Percentiles rank a stretch among this genome's conserved stretches.
Evolutionary conservation across 148 eudicot species (phyloP).

Genomic region (Arbutus unedo): DNA sequence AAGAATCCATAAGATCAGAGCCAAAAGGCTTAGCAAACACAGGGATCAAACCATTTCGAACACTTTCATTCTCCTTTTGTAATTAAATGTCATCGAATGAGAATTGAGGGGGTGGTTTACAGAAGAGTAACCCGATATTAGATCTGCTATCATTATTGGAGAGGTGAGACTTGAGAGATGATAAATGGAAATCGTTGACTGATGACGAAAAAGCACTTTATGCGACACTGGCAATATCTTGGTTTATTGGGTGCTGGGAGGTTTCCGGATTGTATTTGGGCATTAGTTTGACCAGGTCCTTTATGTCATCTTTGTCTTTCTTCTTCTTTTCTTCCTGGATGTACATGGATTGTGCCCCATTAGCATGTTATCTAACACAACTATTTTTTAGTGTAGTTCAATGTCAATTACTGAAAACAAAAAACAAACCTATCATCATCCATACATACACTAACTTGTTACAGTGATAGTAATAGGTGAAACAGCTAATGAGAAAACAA

Average conservation of each 20-base stretch:
- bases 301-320: neutral
- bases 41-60: neutral
- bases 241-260: neutral
- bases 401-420: neutral
- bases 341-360: neutral
- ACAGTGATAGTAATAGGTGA: neutral
- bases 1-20: neutral
- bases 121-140: neutral
- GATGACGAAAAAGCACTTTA: neutral
- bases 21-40: neutral
- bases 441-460: neutral
- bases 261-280: neutral
- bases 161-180: neutral
- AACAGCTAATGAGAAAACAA: neutral
- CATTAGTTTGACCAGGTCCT: neutral
- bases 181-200: neutral
- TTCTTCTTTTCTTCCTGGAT: neutral
- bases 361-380: neutral
- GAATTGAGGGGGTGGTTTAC: neutral
- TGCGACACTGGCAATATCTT: neutral
- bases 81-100: neutral
- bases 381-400: neutral
- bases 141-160: neutral
- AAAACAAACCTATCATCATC: neutral
- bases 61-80: neutral